Conservation (phyloP, 202 grass and related monocot genomes). For the Carex arenaria region DNA sequence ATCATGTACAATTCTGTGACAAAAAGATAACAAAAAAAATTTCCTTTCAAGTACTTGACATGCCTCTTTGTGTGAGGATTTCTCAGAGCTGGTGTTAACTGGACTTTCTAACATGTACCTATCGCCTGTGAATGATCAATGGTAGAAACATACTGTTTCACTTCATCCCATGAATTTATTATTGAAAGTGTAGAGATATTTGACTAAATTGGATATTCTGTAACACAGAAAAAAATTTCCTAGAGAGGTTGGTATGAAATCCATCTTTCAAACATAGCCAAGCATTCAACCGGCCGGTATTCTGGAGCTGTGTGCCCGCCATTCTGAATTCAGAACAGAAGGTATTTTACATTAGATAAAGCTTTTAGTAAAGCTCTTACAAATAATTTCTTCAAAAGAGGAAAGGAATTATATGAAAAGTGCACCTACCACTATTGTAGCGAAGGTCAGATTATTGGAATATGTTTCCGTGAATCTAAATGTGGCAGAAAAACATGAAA, state of each 20-base stretch:
- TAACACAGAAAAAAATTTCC: not conserved
- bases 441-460: constrained; percentile 55
- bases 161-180: too few relatives aligned
- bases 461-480: constrained; percentile 49
- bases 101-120: too few relatives aligned
- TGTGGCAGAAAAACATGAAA: not conserved
- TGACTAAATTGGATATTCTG: too few relatives aligned
- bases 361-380: constrained; percentile 1
- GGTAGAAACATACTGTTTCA: too few relatives aligned
- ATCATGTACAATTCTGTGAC: too few relatives aligned
- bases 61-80: too few relatives aligned
- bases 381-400: not conserved
- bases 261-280: constrained; percentile 32
- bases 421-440: constrained; percentile 42
- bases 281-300: constrained; percentile 31
- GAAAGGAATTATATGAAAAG: not conserved
- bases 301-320: constrained; percentile 34
- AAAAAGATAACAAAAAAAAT: too few relatives aligned
- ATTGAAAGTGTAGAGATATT: too few relatives aligned
- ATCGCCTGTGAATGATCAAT: too few relatives aligned
- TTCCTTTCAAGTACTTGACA: too few relatives aligned
- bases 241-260: constrained; percentile 29
- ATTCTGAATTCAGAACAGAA: constrained; percentile 2
- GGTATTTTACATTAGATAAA: not conserved
- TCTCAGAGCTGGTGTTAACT: too few relatives aligned